Evolutionary conservation across 2,329 filamentous ascomycete species (phyloP), one percentile per base, ranked within the genome.

Genomic region (Colletotrichum sp.): DNA sequence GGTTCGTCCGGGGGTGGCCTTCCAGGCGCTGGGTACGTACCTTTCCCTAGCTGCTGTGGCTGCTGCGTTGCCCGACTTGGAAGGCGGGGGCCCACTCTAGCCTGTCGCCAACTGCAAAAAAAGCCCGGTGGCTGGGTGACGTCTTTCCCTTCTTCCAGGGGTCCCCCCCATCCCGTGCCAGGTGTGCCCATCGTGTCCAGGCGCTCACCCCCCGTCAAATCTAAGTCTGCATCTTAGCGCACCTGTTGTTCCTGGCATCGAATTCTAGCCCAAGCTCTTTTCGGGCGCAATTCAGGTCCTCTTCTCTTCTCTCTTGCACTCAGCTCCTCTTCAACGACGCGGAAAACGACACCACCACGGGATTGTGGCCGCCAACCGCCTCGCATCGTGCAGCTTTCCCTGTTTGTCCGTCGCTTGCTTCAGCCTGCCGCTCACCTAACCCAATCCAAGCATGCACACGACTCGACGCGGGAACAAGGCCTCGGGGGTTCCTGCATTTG

Each of bases 71-170:
- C 59, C 39, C 30, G 66, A 72, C 34, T 36, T 22, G 73, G 63
- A 64, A 73, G 64, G 39, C 59, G 64, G 73, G 52, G 16, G 27
- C 64, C 64, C 59, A 61, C 28, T 55, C 36, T 25, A 52, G 12
- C 27, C 66, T 48, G 60, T 30, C 25, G 60, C 25, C 32, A 55
- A 61, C 61, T 36, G 57, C 39, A 25, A 64, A 75, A 75, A 76
- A 76, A 69, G 74, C 59, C 64, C 74, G 73, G 74, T 76, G 74
- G 74, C 74, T 76, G 74, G 74, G 74, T 76, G 74, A 76, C 74
- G 74, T 76, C 74, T 74, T 76, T 69, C 44, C 44, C 44, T 48
- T 48, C n/a, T 48, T 48, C 30, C 70, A 76, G 74, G 74, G 74
- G 74, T 74, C 64, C 74, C 73, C 72, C 48, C 32, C 61, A 36